Percentiles rank a stretch among this genome's conserved stretches.
phyloP scores from a whole-genome alignment of 1,284 basidiomycete genomes.

The Microbotryomycetes sp. region DNA sequence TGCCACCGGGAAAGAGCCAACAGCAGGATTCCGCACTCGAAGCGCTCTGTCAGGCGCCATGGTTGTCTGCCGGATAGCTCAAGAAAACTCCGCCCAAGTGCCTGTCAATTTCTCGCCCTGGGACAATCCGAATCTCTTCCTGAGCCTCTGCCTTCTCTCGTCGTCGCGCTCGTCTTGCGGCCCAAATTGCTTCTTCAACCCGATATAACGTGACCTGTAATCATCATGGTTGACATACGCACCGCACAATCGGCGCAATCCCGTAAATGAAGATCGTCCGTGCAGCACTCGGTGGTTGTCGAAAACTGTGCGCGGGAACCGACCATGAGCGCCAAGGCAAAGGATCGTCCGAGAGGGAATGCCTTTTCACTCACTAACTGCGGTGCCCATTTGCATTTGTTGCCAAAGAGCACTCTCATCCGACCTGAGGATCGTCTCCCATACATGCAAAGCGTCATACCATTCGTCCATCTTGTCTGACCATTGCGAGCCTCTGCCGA shows the following conservation, averaged over 20 bases:
- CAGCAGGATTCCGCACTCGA: no score
- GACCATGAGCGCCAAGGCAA: not conserved
- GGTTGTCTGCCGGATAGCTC: no score
- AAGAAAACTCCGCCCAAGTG: no score
- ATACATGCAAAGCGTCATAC: slow-evolving; percentile 73
- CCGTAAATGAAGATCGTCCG: slow-evolving; percentile 80
- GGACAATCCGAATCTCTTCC: no score
- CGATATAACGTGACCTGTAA: slow-evolving; percentile 65
- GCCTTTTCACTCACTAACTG: slow-evolving; percentile 56
- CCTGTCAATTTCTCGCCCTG: no score
- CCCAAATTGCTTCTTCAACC: slow-evolving; percentile 45
- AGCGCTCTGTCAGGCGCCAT: no score
- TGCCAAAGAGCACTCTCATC: slow-evolving; percentile 86
- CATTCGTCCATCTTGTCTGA: slow-evolving; percentile 45
- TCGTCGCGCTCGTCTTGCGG: no score
- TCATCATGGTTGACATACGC: slow-evolving; percentile 92
- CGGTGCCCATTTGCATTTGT: slow-evolving; percentile 75
- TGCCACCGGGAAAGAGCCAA: no score
- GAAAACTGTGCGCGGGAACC: slow-evolving; percentile 51
- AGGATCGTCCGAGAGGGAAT: not conserved
- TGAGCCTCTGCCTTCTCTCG: no score
- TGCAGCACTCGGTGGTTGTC: slow-evolving; percentile 94
- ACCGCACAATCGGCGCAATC: slow-evolving; percentile 85
- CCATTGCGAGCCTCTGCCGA: slow-evolving; percentile 59
- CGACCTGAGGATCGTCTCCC: slow-evolving; percentile 68